phyloP scores from a whole-genome alignment of 1,139 yeast genomes.

The Kodamaea ohmeri region DNA sequence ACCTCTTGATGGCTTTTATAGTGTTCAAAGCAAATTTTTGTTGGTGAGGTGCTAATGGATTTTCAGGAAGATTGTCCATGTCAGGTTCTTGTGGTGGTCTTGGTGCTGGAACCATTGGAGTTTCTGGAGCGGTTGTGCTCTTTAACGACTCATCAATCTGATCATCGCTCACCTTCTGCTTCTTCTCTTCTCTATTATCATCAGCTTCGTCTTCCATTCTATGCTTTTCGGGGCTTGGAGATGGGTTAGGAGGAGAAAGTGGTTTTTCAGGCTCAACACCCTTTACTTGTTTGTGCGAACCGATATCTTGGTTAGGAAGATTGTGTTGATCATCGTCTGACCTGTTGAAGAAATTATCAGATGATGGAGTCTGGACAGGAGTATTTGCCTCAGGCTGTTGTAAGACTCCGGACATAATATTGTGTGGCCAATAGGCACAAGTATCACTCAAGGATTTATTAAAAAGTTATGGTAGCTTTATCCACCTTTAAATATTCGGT shows the following conservation, averaged over 20 bases:
- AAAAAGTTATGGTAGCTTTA: background rate
- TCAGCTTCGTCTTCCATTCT: conserved; percentile 28
- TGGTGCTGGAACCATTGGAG: conserved; percentile 57
- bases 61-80: conserved; percentile 59
- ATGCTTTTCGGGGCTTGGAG: conserved; percentile 44
- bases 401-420: conserved; percentile 9
- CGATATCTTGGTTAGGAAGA: conserved; percentile 13
- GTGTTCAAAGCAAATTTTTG: conserved; percentile 65
- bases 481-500: background rate
- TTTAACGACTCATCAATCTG: conserved; percentile 8
- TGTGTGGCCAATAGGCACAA: conserved; percentile 1
- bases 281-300: conserved; percentile 11
- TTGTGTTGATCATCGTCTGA: conserved; percentile 15
- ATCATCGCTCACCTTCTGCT: conserved; percentile 17
- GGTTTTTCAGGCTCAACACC: conserved; percentile 34
- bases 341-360: conserved; percentile 28
- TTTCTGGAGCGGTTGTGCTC: conserved; percentile 8
- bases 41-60: conserved; percentile 88
- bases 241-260: conserved; percentile 46
- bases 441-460: background rate
- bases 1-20: conserved; percentile 77
- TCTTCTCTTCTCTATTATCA: conserved; percentile 21
- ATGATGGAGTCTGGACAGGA: conserved; percentile 43
- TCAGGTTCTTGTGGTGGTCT: conserved; percentile 71
- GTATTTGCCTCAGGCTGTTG: conserved; percentile 25